Conservation (phyloP, 208 protist species). For the Crithidia bombi region DNA sequence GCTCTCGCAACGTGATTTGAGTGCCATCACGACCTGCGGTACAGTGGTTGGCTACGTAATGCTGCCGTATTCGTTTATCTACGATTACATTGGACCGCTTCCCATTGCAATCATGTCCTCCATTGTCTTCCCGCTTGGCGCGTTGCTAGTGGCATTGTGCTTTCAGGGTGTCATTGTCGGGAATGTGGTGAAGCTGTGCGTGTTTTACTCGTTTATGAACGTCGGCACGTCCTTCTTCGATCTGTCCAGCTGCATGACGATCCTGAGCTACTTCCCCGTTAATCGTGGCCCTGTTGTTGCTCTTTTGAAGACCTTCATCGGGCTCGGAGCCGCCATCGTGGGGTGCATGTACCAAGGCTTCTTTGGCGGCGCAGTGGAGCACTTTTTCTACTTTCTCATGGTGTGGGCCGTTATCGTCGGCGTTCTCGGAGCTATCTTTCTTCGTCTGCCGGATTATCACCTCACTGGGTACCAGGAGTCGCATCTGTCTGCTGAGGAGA, state of each 20-base stretch:
- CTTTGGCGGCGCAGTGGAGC: constrained; percentile 33
- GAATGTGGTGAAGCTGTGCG: constrained; percentile 36
- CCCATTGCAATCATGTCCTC: constrained; percentile 38
- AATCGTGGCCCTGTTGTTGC: constrained; percentile 53
- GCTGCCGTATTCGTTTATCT: constrained; percentile 47
- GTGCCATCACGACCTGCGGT: constrained; percentile 58
- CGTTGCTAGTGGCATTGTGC: constrained; percentile 41
- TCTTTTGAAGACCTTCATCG: constrained; percentile 58
- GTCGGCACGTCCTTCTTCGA: constrained; percentile 45
- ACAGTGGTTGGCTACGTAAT: constrained; percentile 43
- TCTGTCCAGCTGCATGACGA: constrained; percentile 38
- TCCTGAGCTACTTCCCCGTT: constrained; percentile 55
- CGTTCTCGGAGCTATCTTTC: constrained; percentile 39
- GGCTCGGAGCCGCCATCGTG: constrained; percentile 57
- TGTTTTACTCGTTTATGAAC: constrained; percentile 43
- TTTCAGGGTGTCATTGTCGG: constrained; percentile 46
- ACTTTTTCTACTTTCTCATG: constrained; percentile 69
- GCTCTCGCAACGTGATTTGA: constrained; percentile 56
- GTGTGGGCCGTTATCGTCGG: constrained; percentile 33
- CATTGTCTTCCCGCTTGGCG: constrained; percentile 38
- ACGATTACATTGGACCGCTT: constrained; percentile 53
- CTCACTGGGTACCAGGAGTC: constrained; percentile 55
- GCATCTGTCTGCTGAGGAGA: constrained; percentile 37
- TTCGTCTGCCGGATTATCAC: constrained; percentile 68
- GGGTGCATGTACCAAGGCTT: constrained; percentile 51